These are phyloP conservation scores for Paramecium caudatum DNA, from an alignment of 73 alveolate species.

Conservation along the genomic window DNA sequence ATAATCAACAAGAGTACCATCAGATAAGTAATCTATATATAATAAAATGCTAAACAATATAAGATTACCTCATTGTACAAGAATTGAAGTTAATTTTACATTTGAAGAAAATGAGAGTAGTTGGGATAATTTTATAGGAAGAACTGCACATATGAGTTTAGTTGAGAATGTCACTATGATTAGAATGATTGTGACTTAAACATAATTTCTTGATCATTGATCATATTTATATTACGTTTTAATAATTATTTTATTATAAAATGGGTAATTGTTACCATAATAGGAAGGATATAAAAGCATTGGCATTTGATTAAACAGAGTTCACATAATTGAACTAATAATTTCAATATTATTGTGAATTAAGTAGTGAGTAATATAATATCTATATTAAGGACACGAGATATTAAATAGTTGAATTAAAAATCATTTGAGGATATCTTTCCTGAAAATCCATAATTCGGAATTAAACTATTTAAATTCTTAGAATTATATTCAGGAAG, in stretches of 20 bases:
- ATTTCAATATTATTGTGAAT: neutral
- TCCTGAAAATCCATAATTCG: neutral
- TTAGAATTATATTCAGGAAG: constrained; percentile 3
- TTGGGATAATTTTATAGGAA: constrained; percentile 52
- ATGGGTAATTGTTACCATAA: constrained; percentile 15
- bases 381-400: constrained; percentile 6
- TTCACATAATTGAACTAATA: neutral
- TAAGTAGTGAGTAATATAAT: constrained; percentile 31
- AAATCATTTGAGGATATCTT: constrained; percentile 29
- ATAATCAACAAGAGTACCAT: neutral
- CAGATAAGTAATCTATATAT: neutral
- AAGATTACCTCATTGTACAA: constrained; percentile 9
- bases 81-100: neutral
- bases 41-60: neutral
- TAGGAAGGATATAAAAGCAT: constrained; percentile 7
- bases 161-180: constrained; percentile 37
- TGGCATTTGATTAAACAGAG: neutral
- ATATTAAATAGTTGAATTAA: neutral
- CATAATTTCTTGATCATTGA: neutral
- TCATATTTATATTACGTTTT: neutral
- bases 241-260: neutral
- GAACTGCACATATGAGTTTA: constrained; percentile 17
- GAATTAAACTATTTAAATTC: constrained; percentile 30
- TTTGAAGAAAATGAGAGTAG: neutral
- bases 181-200: neutral